Base-by-base conservation (phyloP, 2,329 filamentous ascomycete genomes). In the Cladosporium halotolerans region DNA sequence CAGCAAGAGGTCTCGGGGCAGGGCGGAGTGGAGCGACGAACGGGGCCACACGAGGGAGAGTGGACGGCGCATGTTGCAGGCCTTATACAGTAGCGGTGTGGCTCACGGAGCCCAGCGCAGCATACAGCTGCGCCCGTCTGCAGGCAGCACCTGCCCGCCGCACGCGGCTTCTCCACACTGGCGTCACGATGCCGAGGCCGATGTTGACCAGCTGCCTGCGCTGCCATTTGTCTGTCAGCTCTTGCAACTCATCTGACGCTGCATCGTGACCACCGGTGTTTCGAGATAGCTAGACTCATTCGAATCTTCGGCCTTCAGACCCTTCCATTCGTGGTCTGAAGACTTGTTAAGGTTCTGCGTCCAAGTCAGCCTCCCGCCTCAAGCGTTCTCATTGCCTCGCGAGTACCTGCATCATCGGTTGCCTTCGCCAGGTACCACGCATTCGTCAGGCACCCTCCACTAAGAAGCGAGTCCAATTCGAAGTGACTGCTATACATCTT, bases 81-180 rank as follows among this genome's bases (percentile, higher is more conserved):
- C 23, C 23, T 28, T 51, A 44, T 51, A 39, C n/a, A 14, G n/a
- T 5, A 38, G 48, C 48, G 48, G 48, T 51, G 46, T 49, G 46
- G n/a, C 19, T 48, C 28, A 28, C 14, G 45, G 8, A 9, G 23
- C 23, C 23, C 45, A 28, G 39, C 36, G 23, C 32, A 23, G 36
- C 36, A 18, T 40, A 11, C 36, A 40, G 14, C 34, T 14, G 36
- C 36, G 36, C 36, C 36, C 36, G 36, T 42, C 40, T 42, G 47
- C 47, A 43, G 40, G 47, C 47, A 43, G 46, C 46, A 43, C 31
- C 18, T 44, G 40, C 33, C 36, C 13, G 28, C 9, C 38, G 39
- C 47, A 50, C 39, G 39, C 31, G 47, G 8, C 16, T 39, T 39
- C 48, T 36, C 48, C 48, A 44, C 48, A 38, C 16, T 42, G 38